These are phyloP conservation scores for Microcos paniculata DNA, from an alignment of 345 rosid species.

Conservation along the genomic window DNA sequence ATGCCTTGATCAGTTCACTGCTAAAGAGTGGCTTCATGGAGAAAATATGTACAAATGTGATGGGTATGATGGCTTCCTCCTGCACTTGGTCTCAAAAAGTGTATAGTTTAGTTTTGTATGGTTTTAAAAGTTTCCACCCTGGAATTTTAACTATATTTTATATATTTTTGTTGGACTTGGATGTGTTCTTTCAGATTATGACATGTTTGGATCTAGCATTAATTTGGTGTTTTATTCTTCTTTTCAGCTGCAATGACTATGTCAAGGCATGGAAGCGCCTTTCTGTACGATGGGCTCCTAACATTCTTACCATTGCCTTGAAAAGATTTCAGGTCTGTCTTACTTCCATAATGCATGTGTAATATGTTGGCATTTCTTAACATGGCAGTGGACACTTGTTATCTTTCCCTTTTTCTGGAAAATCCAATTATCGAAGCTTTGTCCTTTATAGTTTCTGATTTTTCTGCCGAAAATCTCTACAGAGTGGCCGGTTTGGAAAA, in stretches of 20 bases:
- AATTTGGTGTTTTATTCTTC: neutral
- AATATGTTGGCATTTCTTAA: neutral
- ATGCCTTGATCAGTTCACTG: constrained; percentile 91
- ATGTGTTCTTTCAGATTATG: neutral
- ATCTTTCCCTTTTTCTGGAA: neutral
- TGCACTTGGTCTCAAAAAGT: neutral
- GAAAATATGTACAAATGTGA: constrained; percentile 98
- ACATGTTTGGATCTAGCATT: neutral
- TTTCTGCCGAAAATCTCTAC: constrained; percentile 29
- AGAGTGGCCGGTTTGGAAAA: constrained; percentile 98
- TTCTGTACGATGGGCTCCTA: constrained; percentile 66
- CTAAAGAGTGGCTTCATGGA: constrained; percentile 84
- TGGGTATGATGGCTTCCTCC: constrained; percentile 49
- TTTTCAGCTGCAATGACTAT: constrained; percentile 75
- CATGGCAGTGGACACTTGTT: neutral
- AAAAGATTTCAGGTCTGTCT: constrained; percentile 78
- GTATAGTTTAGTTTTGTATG: constrained; percentile 2
- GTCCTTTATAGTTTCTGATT: constrained; percentile 8
- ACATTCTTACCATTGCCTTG: constrained; percentile 90
- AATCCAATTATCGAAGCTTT: neutral
- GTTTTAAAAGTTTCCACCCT: neutral
- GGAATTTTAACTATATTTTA: neutral
- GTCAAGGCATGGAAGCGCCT: constrained; percentile 98
- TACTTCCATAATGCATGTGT: neutral
- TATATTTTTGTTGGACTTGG: constrained; percentile 3